phyloP scores from a whole-genome alignment of 352 stramenopile genomes.

The Phytopythium sindhum region DNA sequence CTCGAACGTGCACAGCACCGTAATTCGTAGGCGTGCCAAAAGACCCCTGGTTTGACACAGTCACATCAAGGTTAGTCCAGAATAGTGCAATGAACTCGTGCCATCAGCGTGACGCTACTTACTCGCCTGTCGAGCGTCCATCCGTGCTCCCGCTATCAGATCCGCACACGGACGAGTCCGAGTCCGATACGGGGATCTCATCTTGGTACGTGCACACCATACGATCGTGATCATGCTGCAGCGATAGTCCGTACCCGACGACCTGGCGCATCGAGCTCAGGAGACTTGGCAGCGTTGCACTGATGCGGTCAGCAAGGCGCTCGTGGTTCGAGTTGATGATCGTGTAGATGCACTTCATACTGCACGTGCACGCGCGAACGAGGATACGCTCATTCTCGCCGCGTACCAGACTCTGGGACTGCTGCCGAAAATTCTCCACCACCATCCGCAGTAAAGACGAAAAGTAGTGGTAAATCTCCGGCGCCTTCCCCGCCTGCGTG shows the following conservation, averaged over 20 bases:
- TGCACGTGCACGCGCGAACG: constrained; percentile 81
- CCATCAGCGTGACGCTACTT: constrained; percentile 16
- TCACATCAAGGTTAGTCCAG: neutral
- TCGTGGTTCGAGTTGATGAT: constrained; percentile 74
- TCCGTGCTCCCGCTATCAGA: constrained; percentile 35
- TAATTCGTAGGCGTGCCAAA: constrained; percentile 66
- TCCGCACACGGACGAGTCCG: constrained; percentile 69
- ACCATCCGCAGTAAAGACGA: constrained; percentile 73
- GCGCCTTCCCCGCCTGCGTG: constrained; percentile 59
- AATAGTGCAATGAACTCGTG: neutral
- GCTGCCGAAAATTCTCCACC: constrained; percentile 84
- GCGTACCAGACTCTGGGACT: constrained; percentile 58
- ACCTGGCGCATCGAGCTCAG: constrained; percentile 81
- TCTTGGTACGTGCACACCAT: constrained; percentile 54
- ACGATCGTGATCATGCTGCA: constrained; percentile 50
- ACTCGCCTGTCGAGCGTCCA: constrained; percentile 41
- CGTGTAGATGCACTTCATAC: constrained; percentile 85
- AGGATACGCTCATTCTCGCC: constrained; percentile 73
- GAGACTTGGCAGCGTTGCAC: constrained; percentile 50
- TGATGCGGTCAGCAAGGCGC: constrained; percentile 54
- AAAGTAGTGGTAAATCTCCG: constrained; percentile 69
- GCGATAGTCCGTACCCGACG: constrained; percentile 56
- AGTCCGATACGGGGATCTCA: constrained; percentile 59
- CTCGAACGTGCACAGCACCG: constrained; percentile 69
- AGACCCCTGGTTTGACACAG: constrained; percentile 36